Base-by-base conservation (phyloP, 768 basidiomycete genomes). In the Chiua virens region DNA sequence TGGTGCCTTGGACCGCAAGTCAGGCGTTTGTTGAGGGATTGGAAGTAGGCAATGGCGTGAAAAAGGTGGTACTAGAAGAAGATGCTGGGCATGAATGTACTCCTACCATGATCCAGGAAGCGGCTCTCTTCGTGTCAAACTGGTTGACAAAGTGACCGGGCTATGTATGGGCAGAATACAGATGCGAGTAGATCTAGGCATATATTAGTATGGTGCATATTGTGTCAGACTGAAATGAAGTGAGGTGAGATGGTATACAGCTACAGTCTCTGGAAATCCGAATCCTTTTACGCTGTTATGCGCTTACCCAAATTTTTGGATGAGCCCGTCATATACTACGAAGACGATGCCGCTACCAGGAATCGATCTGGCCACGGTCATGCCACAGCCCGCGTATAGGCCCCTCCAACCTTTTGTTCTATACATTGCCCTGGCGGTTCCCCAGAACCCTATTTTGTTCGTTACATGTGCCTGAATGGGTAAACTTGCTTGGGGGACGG, bases 291-390 rank as follows among this genome's bases (percentile, higher is more conserved):
- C 22, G 5, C 18, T 28, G 23, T 18, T 21, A 21, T 42, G 25
- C 36, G 15, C 34, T 50, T 37, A 46, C 23, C 77, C 75, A 67
- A 79, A 81, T 45, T 71, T 60, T 52, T 68, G 70, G 50, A 67
- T 75, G 55, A 94, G 72, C 23, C 82, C 83, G 64, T 95, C 88
- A 61, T 93, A 96, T 60, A 96, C 87, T 61, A 90, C 73, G 63
- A 97, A 96, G 53, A 95, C 94, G 49, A 95, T 78, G 1, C 89
- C 93, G 58, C 87, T 90, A 64, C 89, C 91, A 8, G 92, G 92
- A 45, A 89, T 84, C 15, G 86, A 82, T 60, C 89, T 75, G 25
- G 85, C 84, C 27, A 92, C 84, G 0, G 92, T 95, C 60, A 97
- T 80, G 1, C 93, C 93, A 68, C 88, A 92, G 2, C 93, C 93